phyloP scores from a whole-genome alignment of 768 basidiomycete species.

The Asterophora lycoperdoides region DNA sequence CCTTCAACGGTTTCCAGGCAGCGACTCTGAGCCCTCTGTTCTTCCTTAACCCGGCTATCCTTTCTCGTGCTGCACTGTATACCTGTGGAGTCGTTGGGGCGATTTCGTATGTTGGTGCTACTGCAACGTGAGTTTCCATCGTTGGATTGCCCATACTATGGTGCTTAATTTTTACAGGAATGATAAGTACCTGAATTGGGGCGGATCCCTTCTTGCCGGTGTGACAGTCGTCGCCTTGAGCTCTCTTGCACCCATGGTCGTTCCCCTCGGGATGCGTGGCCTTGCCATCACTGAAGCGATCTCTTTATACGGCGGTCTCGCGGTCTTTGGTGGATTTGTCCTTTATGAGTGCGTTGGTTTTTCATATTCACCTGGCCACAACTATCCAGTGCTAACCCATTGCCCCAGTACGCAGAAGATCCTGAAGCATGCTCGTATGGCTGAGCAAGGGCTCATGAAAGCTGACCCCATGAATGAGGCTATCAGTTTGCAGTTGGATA shows the following conservation, averaged over 20 bases:
- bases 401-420: slow-evolving; percentile 76
- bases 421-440: slow-evolving; percentile 68
- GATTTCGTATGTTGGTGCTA: slow-evolving; percentile 84
- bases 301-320: slow-evolving; percentile 83
- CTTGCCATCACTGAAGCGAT: slow-evolving; percentile 75
- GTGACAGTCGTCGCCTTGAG: slow-evolving; percentile 84
- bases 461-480: slow-evolving; percentile 78
- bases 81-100: slow-evolving; percentile 84
- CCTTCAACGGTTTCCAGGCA: slow-evolving; percentile 84
- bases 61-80: slow-evolving; percentile 85
- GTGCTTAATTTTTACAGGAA: slow-evolving; percentile 33
- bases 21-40: slow-evolving; percentile 86
- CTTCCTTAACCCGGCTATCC: slow-evolving; percentile 80
- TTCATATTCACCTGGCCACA: background rate
- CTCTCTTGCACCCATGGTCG: slow-evolving; percentile 83
- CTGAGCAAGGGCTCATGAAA: slow-evolving; percentile 60
- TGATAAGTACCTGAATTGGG: slow-evolving; percentile 82
- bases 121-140: slow-evolving; percentile 56
- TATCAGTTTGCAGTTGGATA: slow-evolving; percentile 75
- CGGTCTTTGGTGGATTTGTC: slow-evolving; percentile 83
- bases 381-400: slow-evolving; percentile 1
- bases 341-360: slow-evolving; percentile 66
- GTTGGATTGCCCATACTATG: background rate
- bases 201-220: slow-evolving; percentile 84
- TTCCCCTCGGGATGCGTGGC: slow-evolving; percentile 77